Percentiles rank a stretch among this genome's conserved stretches.
These are phyloP conservation scores for Xylariaceae sp. DNA, from an alignment of 2,329 filamentous ascomycete genomes.

Conservation along the genomic window DNA sequence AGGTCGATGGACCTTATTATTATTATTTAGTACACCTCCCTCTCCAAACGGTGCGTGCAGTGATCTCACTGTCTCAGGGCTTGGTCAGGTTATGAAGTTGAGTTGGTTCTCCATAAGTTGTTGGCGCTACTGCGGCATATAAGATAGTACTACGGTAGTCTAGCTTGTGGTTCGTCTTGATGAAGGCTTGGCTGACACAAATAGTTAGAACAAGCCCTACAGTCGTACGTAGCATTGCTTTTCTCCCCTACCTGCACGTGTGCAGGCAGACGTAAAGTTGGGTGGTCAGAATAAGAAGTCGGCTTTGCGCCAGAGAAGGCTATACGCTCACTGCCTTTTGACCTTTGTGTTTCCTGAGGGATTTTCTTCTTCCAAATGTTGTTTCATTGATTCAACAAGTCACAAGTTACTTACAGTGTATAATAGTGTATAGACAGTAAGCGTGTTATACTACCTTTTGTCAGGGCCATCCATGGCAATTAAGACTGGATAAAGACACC, in stretches of 20 bases:
- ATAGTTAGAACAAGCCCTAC: slow-evolving; percentile 30
- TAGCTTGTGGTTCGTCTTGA: slow-evolving; percentile 7
- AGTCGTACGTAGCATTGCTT: slow-evolving; percentile 23
- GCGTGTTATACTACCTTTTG: background rate
- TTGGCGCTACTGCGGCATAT: slow-evolving; percentile 8
- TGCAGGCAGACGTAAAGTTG: slow-evolving; percentile 26
- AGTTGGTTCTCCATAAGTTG: no score
- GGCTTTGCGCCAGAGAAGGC: slow-evolving; percentile 16
- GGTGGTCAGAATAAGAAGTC: slow-evolving; percentile 14
- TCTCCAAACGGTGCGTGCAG: background rate
- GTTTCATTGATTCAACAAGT: no score
- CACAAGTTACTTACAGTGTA: no score
- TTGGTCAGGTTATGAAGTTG: no score
- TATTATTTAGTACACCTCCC: background rate
- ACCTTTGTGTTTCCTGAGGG: no score
- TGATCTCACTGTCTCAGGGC: slow-evolving; percentile 9
- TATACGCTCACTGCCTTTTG: no score
- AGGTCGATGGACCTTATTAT: background rate
- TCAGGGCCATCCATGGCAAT: background rate
- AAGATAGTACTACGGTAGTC: slow-evolving; percentile 19
- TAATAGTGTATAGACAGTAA: background rate
- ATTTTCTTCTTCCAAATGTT: background rate
- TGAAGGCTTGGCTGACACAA: slow-evolving; percentile 16
- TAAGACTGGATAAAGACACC: background rate
- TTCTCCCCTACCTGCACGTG: slow-evolving; percentile 23